Conservation (phyloP, 352 stramenopile species). For the Blastocystis sp. region DNA sequence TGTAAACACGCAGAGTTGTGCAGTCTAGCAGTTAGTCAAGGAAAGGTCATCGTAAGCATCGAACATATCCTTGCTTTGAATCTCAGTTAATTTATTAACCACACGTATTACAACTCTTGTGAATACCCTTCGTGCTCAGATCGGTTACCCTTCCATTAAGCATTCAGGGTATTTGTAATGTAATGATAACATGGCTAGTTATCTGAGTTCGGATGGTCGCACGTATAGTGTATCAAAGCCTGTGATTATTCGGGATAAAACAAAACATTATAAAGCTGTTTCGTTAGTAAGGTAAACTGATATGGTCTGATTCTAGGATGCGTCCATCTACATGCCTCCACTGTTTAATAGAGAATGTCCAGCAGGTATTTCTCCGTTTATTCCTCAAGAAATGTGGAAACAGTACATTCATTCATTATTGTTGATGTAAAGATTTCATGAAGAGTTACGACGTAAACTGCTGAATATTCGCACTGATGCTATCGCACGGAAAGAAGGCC, state of each 20-base stretch:
- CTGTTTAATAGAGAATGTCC: conserved; percentile 39
- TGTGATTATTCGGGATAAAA: conserved; percentile 15
- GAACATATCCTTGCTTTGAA: conserved; percentile 43
- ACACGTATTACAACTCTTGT: background rate
- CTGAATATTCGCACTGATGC: background rate
- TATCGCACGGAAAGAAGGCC: background rate
- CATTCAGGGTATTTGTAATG: background rate
- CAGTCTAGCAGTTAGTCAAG: background rate
- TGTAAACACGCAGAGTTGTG: background rate
- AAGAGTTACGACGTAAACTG: conserved; percentile 25
- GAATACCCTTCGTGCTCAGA: background rate
- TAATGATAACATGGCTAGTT: background rate
- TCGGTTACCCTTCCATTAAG: background rate
- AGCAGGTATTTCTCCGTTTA: conserved; percentile 36
- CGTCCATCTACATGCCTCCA: background rate
- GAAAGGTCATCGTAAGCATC: conserved; percentile 24
- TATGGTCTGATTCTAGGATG: background rate
- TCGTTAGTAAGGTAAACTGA: background rate
- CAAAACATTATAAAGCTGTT: conserved; percentile 21
- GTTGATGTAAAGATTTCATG: conserved; percentile 23
- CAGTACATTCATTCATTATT: background rate
- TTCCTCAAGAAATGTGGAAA: conserved; percentile 32
- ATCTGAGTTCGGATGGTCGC: background rate
- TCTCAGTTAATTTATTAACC: background rate
- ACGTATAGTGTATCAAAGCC: background rate